Base-by-base conservation (phyloP, 1,284 basidiomycete genomes). In the Tremellales sp. region DNA sequence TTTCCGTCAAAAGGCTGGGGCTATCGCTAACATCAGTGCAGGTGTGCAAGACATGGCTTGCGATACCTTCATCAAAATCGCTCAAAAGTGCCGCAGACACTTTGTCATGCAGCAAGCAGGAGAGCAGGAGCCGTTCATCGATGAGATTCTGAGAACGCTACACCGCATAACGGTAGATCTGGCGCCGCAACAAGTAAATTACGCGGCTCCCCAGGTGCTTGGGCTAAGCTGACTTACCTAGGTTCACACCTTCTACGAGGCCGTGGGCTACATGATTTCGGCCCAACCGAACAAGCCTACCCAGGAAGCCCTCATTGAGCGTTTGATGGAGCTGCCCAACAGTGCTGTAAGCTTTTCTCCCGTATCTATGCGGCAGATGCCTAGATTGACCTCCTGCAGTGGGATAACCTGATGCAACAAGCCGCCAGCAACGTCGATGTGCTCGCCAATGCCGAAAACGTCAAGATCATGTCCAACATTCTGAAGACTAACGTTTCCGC, bases 31-130 rank as follows among this genome's bases (percentile, higher is more conserved):
- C n/a, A n/a, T n/a, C n/a, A n/a, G n/a, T n/a, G n/a, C n/a, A n/a
- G 87, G 89, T 79, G 96, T 99, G 11, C 96, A 99, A 75, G 96
- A 99, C 75, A 99, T 99, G 96, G 96, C 96, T 43, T 99, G 96
- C 74, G 96, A 99, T 74, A 99, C 96, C 0, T 99, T 98, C 76
- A 97, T 98, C 80, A 99, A 98, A 78, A 99, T 99, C 64, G 92
- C 96, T 19, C 94, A 98, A 73, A 98, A 97, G 76, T 98, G 96
- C 72, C 82, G 93, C 42, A 82, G 94, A 48, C 96, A 98, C 75
- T 99, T 99, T 65, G 92, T 98, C 53, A 94, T 97, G 85, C 91
- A 96, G 70, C 96, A 99, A 75, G 87, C 90, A 2, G 92, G 92
- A 56, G 96, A 99, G 75, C 84, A 85, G 54, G 96, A 98, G 70